Conservation (phyloP, 2,329 filamentous ascomycete genomes). For the Fusarium penzigii region DNA sequence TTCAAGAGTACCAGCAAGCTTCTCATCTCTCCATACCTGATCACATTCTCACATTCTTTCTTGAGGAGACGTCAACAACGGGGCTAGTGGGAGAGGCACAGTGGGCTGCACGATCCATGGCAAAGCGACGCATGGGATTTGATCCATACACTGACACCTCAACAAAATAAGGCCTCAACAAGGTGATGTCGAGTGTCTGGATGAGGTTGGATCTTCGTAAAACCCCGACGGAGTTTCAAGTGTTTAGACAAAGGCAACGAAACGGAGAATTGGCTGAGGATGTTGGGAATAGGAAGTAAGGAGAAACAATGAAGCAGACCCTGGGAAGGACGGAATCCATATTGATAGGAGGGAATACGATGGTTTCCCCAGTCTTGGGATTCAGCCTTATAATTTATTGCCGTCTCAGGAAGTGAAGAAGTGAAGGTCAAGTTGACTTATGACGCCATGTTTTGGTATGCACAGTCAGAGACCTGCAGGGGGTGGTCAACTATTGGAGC, state of each 20-base stretch:
- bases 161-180: slow-evolving; percentile 21
- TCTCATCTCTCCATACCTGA: slow-evolving; percentile 89
- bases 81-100: slow-evolving; percentile 49
- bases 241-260: too few relatives aligned
- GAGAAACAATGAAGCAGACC: too few relatives aligned
- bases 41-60: slow-evolving; percentile 85
- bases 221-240: slow-evolving; percentile 1
- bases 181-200: slow-evolving; percentile 14
- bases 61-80: slow-evolving; percentile 61
- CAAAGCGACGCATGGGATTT: slow-evolving; percentile 53
- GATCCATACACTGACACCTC: slow-evolving; percentile 55
- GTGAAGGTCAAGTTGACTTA: neutral
- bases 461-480: neutral
- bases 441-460: neutral
- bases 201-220: slow-evolving; percentile 1
- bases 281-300: neutral
- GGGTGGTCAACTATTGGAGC: neutral
- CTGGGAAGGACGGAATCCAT: too few relatives aligned
- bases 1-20: slow-evolving; percentile 89
- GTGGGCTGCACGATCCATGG: slow-evolving; percentile 46
- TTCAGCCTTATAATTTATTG: too few relatives aligned
- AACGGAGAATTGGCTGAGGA: neutral
- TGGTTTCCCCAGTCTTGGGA: too few relatives aligned
- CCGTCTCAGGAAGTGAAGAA: too few relatives aligned
- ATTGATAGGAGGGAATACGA: too few relatives aligned